Base-by-base conservation (phyloP, 2,329 filamentous ascomycete genomes). In the Hypoxylon sp. region DNA sequence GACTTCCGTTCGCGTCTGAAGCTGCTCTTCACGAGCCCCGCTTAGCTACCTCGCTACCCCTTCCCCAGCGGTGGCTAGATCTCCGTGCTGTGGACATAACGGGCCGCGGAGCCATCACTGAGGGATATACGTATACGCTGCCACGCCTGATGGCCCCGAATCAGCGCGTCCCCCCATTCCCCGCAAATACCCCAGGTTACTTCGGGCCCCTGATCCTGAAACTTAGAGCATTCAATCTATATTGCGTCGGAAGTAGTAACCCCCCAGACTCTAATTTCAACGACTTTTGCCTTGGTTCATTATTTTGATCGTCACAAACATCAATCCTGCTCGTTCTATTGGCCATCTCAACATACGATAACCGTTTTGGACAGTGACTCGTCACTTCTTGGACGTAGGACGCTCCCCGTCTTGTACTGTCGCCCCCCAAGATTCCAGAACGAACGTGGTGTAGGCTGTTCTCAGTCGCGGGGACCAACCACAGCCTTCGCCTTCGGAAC, bases 141-240 rank as follows among this genome's bases (percentile, higher is more conserved):
- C 66, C 56, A 70, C 56, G 65, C 66, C 62, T 66, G 39, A 37
- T 29, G 32, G 8, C 55, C 65, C 66, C 65, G 50, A 65, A 69
- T 62, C 65, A 68, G 13, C 50, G 6, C 57, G 44, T 60, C 42
- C 39, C 56, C 50, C 67, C 60, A 61, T 71, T 64, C 69, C 69
- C 69, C 69, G 62, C 65, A 66, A 71, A 65, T 65, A 67, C 61
- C 69, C 62, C 64, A 71, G 69, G 69, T 71, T 69, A 65, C 69
- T 65, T 69, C 66, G 69, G 62, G 53, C 63, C 68, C 39, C 65
- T 51, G 62, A 55, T 68, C 63, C 67, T 71, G 69, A 71, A 71
- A 69, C 69, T 53, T 57, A 69, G 53, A 69, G 42, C 31, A 65
- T 58, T 21, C 59, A 69, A 71, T 69, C 61, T 69, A 71, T 65